These are phyloP conservation scores for Leccinum laetum DNA, from an alignment of 1,284 basidiomycete genomes.

Conservation along the genomic window DNA sequence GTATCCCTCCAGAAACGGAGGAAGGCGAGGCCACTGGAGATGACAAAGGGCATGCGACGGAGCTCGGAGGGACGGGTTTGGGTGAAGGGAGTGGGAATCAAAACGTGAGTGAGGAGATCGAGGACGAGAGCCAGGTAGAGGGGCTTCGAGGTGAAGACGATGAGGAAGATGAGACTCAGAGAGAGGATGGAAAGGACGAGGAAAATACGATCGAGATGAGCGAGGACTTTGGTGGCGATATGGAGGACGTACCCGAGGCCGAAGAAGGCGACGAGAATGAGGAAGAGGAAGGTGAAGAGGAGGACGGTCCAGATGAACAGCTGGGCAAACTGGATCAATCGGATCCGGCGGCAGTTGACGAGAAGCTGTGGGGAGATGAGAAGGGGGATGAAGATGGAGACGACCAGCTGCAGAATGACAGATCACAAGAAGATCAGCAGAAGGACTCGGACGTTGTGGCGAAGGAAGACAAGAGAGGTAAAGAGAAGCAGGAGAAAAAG, in stretches of 20 bases:
- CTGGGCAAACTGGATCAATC: conserved; percentile 83
- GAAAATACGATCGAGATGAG: conserved; percentile 75
- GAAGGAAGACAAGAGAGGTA: conserved; percentile 45
- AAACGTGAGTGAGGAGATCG: conserved; percentile 91
- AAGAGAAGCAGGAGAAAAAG: conserved; percentile 37
- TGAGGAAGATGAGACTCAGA: conserved; percentile 46
- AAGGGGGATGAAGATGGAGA: conserved; percentile 51
- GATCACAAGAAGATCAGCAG: conserved; percentile 42
- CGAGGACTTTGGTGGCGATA: conserved; percentile 77
- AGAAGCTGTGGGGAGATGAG: conserved; percentile 97
- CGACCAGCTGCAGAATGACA: conserved; percentile 55
- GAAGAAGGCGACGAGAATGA: conserved; percentile 50
- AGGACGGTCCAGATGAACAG: conserved; percentile 75
- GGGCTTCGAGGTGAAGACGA: conserved; percentile 81
- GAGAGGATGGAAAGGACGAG: conserved; percentile 57
- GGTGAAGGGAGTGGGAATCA: conserved; percentile 85
- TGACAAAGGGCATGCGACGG: conserved; percentile 41
- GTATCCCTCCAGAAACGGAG: conserved; percentile 78
- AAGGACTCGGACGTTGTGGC: conserved; percentile 73
- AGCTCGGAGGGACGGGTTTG: conserved; percentile 56
- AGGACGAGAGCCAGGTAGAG: conserved; percentile 96
- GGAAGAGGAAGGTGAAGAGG: conserved; percentile 59
- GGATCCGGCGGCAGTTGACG: conserved; percentile 89
- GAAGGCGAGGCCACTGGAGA: conserved; percentile 50
- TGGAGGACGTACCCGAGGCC: conserved; percentile 76